Conservation (phyloP, 805 yeast species). For the Priceomyces carsonii region DNA sequence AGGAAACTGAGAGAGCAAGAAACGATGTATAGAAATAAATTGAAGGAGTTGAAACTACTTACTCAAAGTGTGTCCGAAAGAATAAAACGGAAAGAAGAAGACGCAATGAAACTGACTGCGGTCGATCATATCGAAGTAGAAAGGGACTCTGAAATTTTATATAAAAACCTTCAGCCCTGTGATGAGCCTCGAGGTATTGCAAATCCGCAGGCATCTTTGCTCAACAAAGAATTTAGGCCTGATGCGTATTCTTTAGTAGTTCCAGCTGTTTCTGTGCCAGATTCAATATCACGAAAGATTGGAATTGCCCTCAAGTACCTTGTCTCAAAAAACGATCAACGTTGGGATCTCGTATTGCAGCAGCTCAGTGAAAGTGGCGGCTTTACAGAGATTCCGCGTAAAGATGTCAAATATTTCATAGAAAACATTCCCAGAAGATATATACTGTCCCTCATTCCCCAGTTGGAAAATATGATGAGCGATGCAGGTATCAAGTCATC, state of each 20-base stretch:
- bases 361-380: constrained; percentile 39
- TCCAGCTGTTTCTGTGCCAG: constrained; percentile 35
- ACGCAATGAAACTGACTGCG: too few relatives aligned
- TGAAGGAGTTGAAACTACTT: constrained; percentile 27
- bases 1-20: constrained; percentile 20
- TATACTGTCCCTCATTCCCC: constrained; percentile 31
- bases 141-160: constrained; percentile 13
- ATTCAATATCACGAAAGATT: constrained; percentile 31
- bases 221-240: constrained; percentile 3
- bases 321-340: constrained; percentile 37
- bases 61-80: constrained; percentile 29
- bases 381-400: constrained; percentile 25
- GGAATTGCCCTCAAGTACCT: constrained; percentile 43
- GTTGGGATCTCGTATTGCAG: constrained; percentile 50
- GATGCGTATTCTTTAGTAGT: constrained; percentile 13
- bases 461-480: constrained; percentile 35
- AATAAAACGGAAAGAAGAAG: constrained; percentile 19
- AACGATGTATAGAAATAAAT: constrained; percentile 20
- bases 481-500: constrained; percentile 33
- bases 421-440: constrained; percentile 42
- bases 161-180: too few relatives aligned
- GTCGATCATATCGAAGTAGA: constrained; percentile 15
- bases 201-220: too few relatives aligned
- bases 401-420: constrained; percentile 39
- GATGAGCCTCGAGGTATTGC: too few relatives aligned